Conservation (phyloP, 306 rosid genomes). For the Cicer cuneatum region DNA sequence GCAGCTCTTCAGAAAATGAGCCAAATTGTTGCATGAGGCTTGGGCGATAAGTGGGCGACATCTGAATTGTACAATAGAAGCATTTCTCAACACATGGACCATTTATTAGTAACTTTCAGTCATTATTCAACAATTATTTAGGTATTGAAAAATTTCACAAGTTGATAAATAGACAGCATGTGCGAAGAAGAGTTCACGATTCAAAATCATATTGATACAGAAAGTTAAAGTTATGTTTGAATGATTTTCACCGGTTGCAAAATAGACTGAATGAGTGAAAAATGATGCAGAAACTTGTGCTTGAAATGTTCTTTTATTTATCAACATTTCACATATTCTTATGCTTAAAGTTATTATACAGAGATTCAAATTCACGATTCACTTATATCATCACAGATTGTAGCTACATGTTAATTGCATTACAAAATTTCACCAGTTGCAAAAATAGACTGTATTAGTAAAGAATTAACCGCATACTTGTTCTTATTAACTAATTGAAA, state of each 20-base stretch:
- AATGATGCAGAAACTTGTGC: background rate
- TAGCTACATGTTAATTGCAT: background rate
- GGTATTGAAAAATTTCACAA: background rate
- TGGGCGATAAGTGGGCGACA: slow-evolving; percentile 74
- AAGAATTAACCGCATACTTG: background rate
- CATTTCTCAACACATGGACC: background rate
- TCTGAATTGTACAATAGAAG: slow-evolving; percentile 49
- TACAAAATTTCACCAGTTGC: slow-evolving; percentile 1
- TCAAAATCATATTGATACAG: too few relatives aligned
- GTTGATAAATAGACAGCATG: background rate
- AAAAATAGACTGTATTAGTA: background rate
- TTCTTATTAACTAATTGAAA: too few relatives aligned
- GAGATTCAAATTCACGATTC: background rate
- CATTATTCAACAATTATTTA: slow-evolving; percentile 36
- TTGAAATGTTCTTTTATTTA: background rate
- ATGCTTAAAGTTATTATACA: background rate
- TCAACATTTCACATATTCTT: background rate
- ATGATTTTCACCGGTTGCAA: background rate
- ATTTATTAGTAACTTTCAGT: slow-evolving; percentile 39
- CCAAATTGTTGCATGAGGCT: slow-evolving; percentile 45
- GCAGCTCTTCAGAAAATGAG: background rate
- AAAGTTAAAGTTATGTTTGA: too few relatives aligned
- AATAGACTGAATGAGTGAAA: background rate
- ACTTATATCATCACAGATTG: background rate
- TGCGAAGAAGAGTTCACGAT: background rate